Evolutionary conservation across 2,329 filamentous ascomycete genomes (phyloP).

Genomic region (Pseudogymnoascus sp.): DNA sequence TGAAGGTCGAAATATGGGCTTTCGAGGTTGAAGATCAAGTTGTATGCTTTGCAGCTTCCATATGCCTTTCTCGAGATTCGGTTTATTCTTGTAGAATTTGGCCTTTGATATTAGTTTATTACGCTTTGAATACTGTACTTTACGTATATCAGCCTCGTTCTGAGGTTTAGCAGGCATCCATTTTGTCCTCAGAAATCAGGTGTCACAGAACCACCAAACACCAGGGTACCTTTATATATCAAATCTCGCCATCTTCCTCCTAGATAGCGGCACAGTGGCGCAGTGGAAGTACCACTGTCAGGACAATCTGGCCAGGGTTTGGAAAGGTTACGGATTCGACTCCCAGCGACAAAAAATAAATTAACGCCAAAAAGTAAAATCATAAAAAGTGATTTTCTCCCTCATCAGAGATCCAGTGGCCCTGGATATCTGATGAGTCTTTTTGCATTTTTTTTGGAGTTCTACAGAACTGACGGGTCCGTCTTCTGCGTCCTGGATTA

Average conservation of each 20-base stretch:
- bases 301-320: neutral
- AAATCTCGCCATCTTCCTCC: constrained; percentile 8
- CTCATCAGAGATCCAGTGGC: neutral
- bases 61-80: neutral
- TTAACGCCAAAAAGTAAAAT: constrained; percentile 3
- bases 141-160: neutral
- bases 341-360: neutral
- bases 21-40: neutral
- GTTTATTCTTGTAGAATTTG: neutral
- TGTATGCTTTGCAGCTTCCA: neutral
- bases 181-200: neutral
- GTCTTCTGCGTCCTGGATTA: neutral
- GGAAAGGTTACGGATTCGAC: neutral
- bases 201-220: neutral
- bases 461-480: no score
- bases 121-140: neutral
- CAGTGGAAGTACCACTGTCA: constrained; percentile 1
- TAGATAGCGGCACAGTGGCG: constrained; percentile 2
- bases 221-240: neutral
- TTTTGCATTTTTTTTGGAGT: neutral
- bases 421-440: neutral
- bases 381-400: neutral
- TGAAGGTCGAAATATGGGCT: neutral
- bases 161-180: neutral
- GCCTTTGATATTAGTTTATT: neutral